Base-by-base conservation (phyloP, 164 flowering plant species). In the Vitis rotundifolia region DNA sequence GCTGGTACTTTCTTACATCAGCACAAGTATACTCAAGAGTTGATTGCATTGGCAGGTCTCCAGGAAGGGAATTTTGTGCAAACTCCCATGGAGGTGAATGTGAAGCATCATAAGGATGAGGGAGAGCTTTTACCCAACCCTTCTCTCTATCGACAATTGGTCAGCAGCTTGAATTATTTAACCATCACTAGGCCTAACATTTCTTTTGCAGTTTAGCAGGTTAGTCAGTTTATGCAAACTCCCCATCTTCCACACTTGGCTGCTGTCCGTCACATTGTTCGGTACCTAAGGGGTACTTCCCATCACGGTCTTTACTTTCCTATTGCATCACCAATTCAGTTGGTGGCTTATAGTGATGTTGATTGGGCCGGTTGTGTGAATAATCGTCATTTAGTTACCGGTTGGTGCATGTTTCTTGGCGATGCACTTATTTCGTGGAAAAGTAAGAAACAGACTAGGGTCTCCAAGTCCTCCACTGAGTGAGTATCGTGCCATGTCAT, bases 161-260 rank as follows among this genome's bases (percentile, higher is more conserved):
- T 62, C 9, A 48, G 65, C 3, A 62, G 65, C 49, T 29, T 62
- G 12, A 44, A 62, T 15, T 62, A 68, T 44, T 13, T 69, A 8
- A 69, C 63, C 14, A 69, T 61, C 11, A 69, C 66, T 50, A 11
- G 63, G 12, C 58, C 44, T 49, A 65, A 69, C 13, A 69, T 49
- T 8, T 59, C 65, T 15, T 69, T 59, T 29, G 66, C 22, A 7
- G 57, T 69, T n/a, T 62, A 71, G 47, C 56, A 55, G 15, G 68
- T 71, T 14, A 71, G 74, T 71, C 63, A 63, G 37, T 64, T 47
- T 64, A 64, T 71, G 68, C 12, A 19, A 8, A 10, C 48, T 9
- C 65, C 72, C 28, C 59, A 13, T 1, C 69, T 26, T 22, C n/a
- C 11, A 12, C 66, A 64, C 12, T 55, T 63, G 13, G 63, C 49